Conservation (phyloP, 1,284 basidiomycete species). For the Boletus nobilissimus region DNA sequence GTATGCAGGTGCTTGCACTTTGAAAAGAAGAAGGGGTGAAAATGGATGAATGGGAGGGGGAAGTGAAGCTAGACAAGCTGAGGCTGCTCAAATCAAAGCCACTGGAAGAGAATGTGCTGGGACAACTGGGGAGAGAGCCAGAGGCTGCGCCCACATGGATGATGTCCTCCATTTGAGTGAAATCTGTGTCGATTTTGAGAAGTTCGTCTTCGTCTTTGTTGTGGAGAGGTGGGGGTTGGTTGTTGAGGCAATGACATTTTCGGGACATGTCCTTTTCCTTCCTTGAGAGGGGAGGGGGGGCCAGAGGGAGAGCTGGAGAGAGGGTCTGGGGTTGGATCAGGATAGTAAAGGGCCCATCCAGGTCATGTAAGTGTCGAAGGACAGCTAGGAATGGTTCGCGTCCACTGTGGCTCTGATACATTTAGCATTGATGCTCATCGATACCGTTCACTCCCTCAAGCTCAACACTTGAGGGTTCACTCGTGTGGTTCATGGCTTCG, state of each 20-base stretch:
- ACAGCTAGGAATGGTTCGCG: conserved; percentile 41
- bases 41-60: conserved; percentile 46
- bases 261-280: conserved; percentile 37
- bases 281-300: conserved; percentile 45
- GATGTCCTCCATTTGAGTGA: conserved; percentile 88
- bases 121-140: no score
- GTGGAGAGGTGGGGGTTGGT: conserved; percentile 25
- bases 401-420: no score
- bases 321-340: no score
- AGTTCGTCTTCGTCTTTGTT: conserved; percentile 30
- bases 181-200: conserved; percentile 75
- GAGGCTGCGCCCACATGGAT: conserved; percentile 64
- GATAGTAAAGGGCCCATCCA: no score
- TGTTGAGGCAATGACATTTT: conserved; percentile 40
- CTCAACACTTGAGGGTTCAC: no score
- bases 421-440: no score
- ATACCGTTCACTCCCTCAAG: no score
- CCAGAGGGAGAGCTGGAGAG: conserved; percentile 26
- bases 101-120: conserved; percentile 32
- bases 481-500: no score
- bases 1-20: conserved; percentile 31
- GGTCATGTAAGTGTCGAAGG: conserved; percentile 37
- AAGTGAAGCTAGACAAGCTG: conserved; percentile 42
- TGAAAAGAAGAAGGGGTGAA: conserved; percentile 50
- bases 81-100: conserved; percentile 39